Percentiles rank a stretch among this genome's conserved stretches.
Evolutionary conservation across 345 rosid genomes (phyloP).

Genomic region (Lepidium didymum): DNA sequence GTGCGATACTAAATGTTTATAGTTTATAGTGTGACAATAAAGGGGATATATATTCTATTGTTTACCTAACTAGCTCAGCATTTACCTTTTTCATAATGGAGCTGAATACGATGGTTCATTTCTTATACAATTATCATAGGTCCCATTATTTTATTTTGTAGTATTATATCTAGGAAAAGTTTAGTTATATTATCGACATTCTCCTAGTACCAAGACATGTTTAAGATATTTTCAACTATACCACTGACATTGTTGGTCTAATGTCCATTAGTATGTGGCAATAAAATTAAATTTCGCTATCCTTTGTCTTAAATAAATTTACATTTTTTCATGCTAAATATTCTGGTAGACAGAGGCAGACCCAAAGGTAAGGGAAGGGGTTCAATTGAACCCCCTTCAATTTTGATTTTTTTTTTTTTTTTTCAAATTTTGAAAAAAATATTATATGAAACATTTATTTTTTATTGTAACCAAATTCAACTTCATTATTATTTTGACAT

Average conservation of each 20-base stretch:
- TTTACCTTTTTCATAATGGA: slow-evolving; percentile 23
- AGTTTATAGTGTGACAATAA: not conserved
- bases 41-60: slow-evolving; percentile 17
- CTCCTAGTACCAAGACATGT: not conserved
- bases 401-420: too few relatives aligned
- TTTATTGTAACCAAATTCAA: too few relatives aligned
- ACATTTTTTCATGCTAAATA: not conserved
- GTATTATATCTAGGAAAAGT: not conserved
- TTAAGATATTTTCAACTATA: not conserved
- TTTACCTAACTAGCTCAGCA: slow-evolving; percentile 22
- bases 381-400: too few relatives aligned
- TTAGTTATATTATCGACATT: not conserved
- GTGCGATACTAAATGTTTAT: not conserved
- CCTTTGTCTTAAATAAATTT: not conserved
- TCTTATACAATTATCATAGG: not conserved
- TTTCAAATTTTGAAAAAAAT: too few relatives aligned
- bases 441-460: too few relatives aligned
- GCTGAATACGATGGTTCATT: slow-evolving; percentile 11
- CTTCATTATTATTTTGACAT: too few relatives aligned
- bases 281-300: not conserved
- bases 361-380: too few relatives aligned
- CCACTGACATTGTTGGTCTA: not conserved
- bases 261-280: not conserved
- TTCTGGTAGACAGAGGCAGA: too few relatives aligned
- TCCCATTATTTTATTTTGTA: not conserved